phyloP scores from a whole-genome alignment of 2,329 filamentous ascomycete species.

The Fusarium citri region DNA sequence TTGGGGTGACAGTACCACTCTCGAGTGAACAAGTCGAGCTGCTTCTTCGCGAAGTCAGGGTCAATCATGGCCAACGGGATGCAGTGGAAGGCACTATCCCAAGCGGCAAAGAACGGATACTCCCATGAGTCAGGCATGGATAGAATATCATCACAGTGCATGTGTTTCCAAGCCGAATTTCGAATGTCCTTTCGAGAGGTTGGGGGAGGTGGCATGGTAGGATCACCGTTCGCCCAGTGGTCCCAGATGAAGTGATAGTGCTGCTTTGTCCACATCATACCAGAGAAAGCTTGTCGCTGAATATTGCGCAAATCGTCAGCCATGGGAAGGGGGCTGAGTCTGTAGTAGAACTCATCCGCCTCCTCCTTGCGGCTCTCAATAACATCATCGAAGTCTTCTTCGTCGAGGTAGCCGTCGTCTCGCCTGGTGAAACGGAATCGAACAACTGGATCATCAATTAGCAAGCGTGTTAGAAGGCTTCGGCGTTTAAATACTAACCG shows the following conservation, averaged over 20 bases:
- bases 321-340: slow-evolving; percentile 93
- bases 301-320: slow-evolving; percentile 93
- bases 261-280: slow-evolving; percentile 99
- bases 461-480: slow-evolving; percentile 46
- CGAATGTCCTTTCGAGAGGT: slow-evolving; percentile 81
- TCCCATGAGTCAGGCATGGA: slow-evolving; percentile 99
- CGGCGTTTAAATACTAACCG: slow-evolving; percentile 64
- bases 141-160: slow-evolving; percentile 93
- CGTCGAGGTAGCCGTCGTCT: slow-evolving; percentile 83
- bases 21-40: slow-evolving; percentile 92
- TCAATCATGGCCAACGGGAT: slow-evolving; percentile 97
- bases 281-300: slow-evolving; percentile 91
- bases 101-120: slow-evolving; percentile 97
- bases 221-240: slow-evolving; percentile 96
- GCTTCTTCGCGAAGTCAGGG: slow-evolving; percentile 97
- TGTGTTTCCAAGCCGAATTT: slow-evolving; percentile 92
- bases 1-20: slow-evolving; percentile 99
- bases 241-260: slow-evolving; percentile 98
- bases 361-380: slow-evolving; percentile 89
- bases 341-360: slow-evolving; percentile 95
- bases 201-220: slow-evolving; percentile 86
- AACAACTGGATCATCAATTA: slow-evolving; percentile 69
- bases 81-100: slow-evolving; percentile 97
- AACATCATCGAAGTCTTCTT: slow-evolving; percentile 91
- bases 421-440: slow-evolving; percentile 88